Percentiles rank a stretch among this genome's conserved stretches.
Evolutionary conservation across 2,329 filamentous ascomycete genomes (phyloP).

Genomic region (Hansfordia pulvinata): DNA sequence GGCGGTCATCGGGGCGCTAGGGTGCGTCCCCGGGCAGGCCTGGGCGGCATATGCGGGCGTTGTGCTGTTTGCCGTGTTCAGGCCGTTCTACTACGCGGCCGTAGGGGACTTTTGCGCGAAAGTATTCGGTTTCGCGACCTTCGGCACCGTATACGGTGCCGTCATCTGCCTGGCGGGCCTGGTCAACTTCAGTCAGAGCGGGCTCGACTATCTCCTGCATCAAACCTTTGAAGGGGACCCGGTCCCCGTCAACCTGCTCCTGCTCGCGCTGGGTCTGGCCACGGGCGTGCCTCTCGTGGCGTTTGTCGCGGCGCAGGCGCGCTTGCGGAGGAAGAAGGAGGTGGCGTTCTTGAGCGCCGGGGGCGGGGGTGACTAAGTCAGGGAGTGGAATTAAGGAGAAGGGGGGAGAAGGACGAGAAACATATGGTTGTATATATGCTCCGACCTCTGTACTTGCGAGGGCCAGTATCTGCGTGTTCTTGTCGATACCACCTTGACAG

Average conservation of each 20-base stretch:
- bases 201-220: slow-evolving; percentile 67
- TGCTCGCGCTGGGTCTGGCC: slow-evolving; percentile 46
- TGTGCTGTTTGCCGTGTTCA: slow-evolving; percentile 67
- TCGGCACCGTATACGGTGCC: slow-evolving; percentile 86
- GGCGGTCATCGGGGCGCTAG: slow-evolving; percentile 63
- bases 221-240: slow-evolving; percentile 58
- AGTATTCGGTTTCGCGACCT: slow-evolving; percentile 84
- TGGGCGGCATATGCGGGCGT: slow-evolving; percentile 69
- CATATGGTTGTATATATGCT: too few relatives aligned
- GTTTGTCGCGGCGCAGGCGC: slow-evolving; percentile 42
- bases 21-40: slow-evolving; percentile 52
- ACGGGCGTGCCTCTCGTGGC: slow-evolving; percentile 53
- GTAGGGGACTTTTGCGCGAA: slow-evolving; percentile 85
- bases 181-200: slow-evolving; percentile 73
- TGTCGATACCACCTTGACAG: too few relatives aligned
- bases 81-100: slow-evolving; percentile 82
- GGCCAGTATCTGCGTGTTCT: too few relatives aligned
- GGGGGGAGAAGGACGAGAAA: too few relatives aligned
- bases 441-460: too few relatives aligned
- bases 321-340: slow-evolving; percentile 10
- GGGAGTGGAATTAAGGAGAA: too few relatives aligned
- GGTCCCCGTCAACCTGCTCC: slow-evolving; percentile 59
- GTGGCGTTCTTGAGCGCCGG: too few relatives aligned
- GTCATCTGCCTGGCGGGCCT: slow-evolving; percentile 79
- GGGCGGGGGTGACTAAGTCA: too few relatives aligned